Percentiles rank a stretch among this genome's conserved stretches.
phyloP scores from a whole-genome alignment of 2,329 filamentous ascomycete genomes.

The Clarireedia homoeocarpa region DNA sequence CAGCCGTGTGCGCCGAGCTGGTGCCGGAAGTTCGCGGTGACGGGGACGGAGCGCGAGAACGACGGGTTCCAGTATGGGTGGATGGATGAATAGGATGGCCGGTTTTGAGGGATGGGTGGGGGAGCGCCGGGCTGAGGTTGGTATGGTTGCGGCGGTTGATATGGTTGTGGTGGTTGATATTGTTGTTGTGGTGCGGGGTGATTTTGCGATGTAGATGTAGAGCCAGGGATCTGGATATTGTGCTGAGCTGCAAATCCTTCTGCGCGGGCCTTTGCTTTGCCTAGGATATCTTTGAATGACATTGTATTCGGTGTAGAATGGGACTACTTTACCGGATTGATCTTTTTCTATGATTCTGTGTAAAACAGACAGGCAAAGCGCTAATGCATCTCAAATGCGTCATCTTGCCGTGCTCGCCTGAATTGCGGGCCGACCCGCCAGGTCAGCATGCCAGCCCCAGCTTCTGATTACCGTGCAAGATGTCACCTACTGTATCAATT shows the following conservation, averaged over 20 bases:
- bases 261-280: constrained; percentile 20
- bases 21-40: constrained; percentile 46
- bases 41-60: constrained; percentile 39
- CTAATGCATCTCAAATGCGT: not conserved
- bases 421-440: not conserved
- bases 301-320: constrained; percentile 1
- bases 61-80: constrained; percentile 43
- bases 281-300: constrained; percentile 19
- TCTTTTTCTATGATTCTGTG: not conserved
- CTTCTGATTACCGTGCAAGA: too few species aligned
- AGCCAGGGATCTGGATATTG: constrained; percentile 8
- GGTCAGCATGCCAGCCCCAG: not conserved
- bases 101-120: constrained; percentile 7
- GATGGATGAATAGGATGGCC: constrained; percentile 6
- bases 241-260: constrained; percentile 17
- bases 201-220: constrained; percentile 3
- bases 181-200: constrained; percentile 4
- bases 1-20: constrained; percentile 50
- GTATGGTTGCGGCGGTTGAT: constrained; percentile 1
- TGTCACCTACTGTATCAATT: too few species aligned
- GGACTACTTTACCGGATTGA: not conserved
- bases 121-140: not conserved
- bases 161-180: not conserved
- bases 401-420: not conserved
- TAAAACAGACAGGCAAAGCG: not conserved